Evolutionary conservation across 441 rosid species (phyloP).

Genomic region (Gossypium davidsonii): DNA sequence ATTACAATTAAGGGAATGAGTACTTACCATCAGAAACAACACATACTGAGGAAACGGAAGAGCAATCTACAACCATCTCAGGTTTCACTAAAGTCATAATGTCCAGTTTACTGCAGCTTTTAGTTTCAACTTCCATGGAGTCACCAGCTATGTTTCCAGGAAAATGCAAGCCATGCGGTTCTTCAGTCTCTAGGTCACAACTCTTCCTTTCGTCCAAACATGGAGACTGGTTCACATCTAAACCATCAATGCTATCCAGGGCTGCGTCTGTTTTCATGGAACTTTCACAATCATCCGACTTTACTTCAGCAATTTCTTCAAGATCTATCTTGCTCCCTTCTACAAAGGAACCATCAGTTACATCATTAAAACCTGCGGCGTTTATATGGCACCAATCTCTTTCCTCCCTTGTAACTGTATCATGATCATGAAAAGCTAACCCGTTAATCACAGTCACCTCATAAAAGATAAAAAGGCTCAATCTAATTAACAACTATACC

Average conservation of each 20-base stretch:
- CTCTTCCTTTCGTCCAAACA: not conserved
- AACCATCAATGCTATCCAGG: not conserved
- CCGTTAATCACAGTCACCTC: not conserved
- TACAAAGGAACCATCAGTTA: not conserved
- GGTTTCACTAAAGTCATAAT: slow-evolving; percentile 7
- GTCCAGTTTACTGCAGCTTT: not conserved
- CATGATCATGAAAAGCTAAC: not conserved
- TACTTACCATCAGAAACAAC: slow-evolving; percentile 18
- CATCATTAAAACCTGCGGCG: slow-evolving; percentile 1
- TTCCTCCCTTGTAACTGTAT: not conserved
- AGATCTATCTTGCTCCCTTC: slow-evolving; percentile 5
- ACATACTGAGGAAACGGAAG: not conserved
- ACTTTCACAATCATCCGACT: slow-evolving; percentile 4
- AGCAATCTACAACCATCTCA: slow-evolving; percentile 2
- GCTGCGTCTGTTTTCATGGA: slow-evolving; percentile 1
- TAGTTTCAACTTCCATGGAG: slow-evolving; percentile 5
- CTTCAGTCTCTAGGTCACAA: not conserved
- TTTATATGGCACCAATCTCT: not conserved
- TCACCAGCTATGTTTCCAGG: not conserved
- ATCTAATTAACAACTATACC: not conserved
- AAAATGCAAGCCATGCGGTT: slow-evolving; percentile 8
- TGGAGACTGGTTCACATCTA: not conserved
- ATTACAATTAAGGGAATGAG: not conserved
- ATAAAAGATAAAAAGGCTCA: not conserved
- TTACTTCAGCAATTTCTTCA: not conserved